Evolutionary conservation across 2,329 filamentous ascomycete species (phyloP), one percentile per base, ranked within the genome.

Genomic region (Sporothrix globosa): DNA sequence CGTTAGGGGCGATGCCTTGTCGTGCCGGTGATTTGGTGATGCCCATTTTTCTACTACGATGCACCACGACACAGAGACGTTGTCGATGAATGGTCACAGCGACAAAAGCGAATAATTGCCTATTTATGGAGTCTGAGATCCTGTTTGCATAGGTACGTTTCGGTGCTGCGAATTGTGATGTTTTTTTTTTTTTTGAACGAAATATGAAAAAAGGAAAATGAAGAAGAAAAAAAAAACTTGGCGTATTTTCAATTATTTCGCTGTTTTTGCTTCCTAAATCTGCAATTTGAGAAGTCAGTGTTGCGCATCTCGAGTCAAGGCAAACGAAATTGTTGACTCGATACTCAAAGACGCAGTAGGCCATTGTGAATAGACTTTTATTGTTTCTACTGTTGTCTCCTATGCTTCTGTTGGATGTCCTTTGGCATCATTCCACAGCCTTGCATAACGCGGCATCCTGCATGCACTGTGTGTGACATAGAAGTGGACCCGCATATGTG

Each of bases 371-470:
- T 34, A 6, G 5, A 9, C 9, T 13, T 44, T 13, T 44, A 13
- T 44, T 44, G 41, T 14, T 2, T 44, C 11, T 9, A 6, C 2
- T 6, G 27, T 46, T 27, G 9, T 27, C 14, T 24, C 21, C 44
- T 24, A 5, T 61, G 34, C 4, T 34, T 34, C 5, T 9, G 34
- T 34, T 34, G 34, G 34, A 9, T 1, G 34, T 34, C 34, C 44
- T 11, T 61, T n/a, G 56, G 56, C 11, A 21, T 63, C 58, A 19
- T 39, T 19, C 1, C n/a, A 24, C n/a, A 21, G n/a, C 34, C 56
- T 61, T 54, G 52, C 34, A 50, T 11, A 65, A n/a, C 44, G 50
- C 4, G 24, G 61, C 44, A 50, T 30, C 44, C n/a, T 61, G 39
- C 58, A 46, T 61, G n/a, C 44, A 63, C 39, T 27, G 41, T 4